A percentile compares a stretch with the other conserved stretches of the same genome.
Conservation (phyloP, 345 rosid species). For the Salix caprea region DNA sequence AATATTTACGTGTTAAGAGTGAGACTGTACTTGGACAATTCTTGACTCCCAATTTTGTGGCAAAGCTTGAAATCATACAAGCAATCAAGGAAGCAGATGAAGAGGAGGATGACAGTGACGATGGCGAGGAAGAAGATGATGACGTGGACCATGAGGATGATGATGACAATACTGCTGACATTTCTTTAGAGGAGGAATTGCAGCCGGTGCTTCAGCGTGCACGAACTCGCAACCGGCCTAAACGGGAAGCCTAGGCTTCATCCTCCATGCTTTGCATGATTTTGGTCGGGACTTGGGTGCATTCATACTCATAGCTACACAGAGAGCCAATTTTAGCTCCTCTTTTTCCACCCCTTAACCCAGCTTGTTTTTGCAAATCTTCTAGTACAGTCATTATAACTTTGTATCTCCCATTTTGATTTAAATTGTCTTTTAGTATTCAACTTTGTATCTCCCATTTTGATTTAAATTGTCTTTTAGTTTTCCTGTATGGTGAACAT, state of each 20-base stretch:
- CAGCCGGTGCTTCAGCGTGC: slow-evolving; percentile 50
- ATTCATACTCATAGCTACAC: background rate
- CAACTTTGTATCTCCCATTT: background rate
- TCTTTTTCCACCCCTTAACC: background rate
- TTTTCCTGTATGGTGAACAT: background rate
- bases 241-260: slow-evolving; percentile 44
- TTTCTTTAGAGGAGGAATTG: slow-evolving; percentile 34
- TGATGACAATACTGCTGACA: background rate
- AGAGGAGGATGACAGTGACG: slow-evolving; percentile 27
- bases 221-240: slow-evolving; percentile 59
- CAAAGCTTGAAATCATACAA: slow-evolving; percentile 59
- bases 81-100: slow-evolving; percentile 54
- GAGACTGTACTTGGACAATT: background rate
- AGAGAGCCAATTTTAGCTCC: background rate
- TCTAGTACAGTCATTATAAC: background rate
- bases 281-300: background rate
- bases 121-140: slow-evolving; percentile 2
- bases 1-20: background rate
- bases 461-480: background rate
- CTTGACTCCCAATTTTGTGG: slow-evolving; percentile 1
- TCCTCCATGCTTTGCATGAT: background rate
- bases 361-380: background rate
- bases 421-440: background rate
- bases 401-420: background rate
- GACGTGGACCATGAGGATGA: background rate